phyloP scores from a whole-genome alignment of 1,284 basidiomycete genomes.

The Ceraceosorus guamensis region DNA sequence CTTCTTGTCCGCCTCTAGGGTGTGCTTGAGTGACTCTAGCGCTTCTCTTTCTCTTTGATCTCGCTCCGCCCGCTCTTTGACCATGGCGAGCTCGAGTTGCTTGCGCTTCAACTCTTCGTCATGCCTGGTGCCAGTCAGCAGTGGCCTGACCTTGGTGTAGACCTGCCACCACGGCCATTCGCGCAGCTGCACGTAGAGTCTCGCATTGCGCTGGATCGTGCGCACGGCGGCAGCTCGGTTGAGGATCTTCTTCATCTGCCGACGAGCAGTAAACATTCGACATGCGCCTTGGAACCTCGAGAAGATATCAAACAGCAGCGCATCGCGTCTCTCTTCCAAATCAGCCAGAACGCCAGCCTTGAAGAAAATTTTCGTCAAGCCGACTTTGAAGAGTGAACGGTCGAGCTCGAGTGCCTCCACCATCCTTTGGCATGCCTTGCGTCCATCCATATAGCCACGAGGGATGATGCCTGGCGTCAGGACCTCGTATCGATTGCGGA shows the following conservation, averaged over 20 bases:
- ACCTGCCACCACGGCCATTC: constrained; percentile 99
- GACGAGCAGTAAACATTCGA: constrained; percentile 73
- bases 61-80: constrained; percentile 42
- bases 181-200: constrained; percentile 69
- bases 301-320: constrained; percentile 79
- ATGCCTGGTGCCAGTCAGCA: constrained; percentile 82
- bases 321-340: constrained; percentile 85
- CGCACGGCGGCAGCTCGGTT: constrained; percentile 85
- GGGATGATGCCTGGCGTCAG: constrained; percentile 87
- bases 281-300: constrained; percentile 77
- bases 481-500: constrained; percentile 92
- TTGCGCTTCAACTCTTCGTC: constrained; percentile 87
- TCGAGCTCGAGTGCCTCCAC: constrained; percentile 83
- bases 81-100: constrained; percentile 71
- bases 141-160: constrained; percentile 83
- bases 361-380: constrained; percentile 98
- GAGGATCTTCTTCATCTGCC: constrained; percentile 90
- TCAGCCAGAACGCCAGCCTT: constrained; percentile 98
- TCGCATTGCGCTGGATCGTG: constrained; percentile 87
- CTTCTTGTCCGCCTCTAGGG: constrained; percentile 36
- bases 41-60: constrained; percentile 40
- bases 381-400: constrained; percentile 76
- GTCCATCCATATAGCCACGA: constrained; percentile 91
- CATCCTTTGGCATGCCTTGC: constrained; percentile 89
- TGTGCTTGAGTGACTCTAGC: constrained; percentile 32